Percentiles rank a stretch among this genome's conserved stretches.
Evolutionary conservation across 768 basidiomycete genomes (phyloP).

Genomic region (Psilocybe sp.): DNA sequence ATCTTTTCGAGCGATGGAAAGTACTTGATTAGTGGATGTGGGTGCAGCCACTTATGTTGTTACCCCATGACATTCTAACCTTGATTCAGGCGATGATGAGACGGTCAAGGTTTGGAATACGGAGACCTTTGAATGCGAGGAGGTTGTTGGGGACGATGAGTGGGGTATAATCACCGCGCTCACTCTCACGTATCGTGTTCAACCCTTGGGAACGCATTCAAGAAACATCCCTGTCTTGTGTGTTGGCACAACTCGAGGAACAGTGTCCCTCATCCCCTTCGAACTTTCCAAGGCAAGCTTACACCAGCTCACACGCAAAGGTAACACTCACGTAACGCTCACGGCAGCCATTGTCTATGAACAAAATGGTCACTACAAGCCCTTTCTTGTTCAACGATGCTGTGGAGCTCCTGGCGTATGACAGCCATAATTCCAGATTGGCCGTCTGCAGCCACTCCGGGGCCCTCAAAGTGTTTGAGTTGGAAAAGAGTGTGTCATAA

Average conservation of each 20-base stretch:
- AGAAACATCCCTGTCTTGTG: no score
- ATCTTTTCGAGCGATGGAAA: neutral
- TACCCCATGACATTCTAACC: neutral
- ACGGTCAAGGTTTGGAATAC: slow-evolving; percentile 2
- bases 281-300: no score
- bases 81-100: slow-evolving; percentile 4
- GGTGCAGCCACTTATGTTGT: neutral
- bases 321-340: neutral
- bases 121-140: neutral
- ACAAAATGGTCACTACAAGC: neutral
- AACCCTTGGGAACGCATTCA: no score
- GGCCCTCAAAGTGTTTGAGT: neutral
- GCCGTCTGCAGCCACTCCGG: slow-evolving; percentile 4
- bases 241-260: neutral
- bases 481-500: neutral
- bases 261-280: neutral
- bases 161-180: slow-evolving; percentile 8
- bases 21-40: neutral
- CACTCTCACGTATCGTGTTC: neutral
- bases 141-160: slow-evolving; percentile 2
- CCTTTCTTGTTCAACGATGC: slow-evolving; percentile 5
- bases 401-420: neutral
- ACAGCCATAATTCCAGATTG: neutral
- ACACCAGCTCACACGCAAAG: neutral
- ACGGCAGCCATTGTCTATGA: neutral